Conservation (phyloP, 768 basidiomycete genomes). For the Lanmaoa pseudosensibilis region DNA sequence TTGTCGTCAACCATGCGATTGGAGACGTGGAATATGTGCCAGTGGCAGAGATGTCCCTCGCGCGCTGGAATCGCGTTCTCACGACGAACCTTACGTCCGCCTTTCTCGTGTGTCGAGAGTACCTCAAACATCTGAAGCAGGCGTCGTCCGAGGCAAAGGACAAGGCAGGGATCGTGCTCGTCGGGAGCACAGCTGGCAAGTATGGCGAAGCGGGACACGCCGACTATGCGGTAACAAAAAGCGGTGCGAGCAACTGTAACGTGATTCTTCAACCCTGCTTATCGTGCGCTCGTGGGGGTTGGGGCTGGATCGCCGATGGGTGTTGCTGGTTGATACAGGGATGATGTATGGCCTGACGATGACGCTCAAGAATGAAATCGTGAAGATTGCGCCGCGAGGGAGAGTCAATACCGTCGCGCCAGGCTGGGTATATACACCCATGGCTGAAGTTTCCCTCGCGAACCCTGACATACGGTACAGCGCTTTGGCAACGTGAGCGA, state of each 20-base stretch:
- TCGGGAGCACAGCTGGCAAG: conserved; percentile 71
- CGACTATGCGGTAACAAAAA: conserved; percentile 66
- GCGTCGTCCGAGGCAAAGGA: conserved; percentile 43
- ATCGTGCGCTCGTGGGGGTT: neutral
- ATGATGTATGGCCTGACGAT: conserved; percentile 71
- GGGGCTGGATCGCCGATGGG: neutral
- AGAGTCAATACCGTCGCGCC: conserved; percentile 68
- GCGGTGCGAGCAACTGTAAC: conserved; percentile 42
- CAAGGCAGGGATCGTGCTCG: conserved; percentile 57
- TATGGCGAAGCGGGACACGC: conserved; percentile 65
- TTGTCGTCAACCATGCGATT: conserved; percentile 61
- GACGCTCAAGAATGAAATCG: conserved; percentile 75
- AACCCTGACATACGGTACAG: conserved; percentile 54
- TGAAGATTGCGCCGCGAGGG: conserved; percentile 64
- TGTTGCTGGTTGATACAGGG: conserved; percentile 35
- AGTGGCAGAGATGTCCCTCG: conserved; percentile 56
- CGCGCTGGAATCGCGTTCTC: conserved; percentile 61
- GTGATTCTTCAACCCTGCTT: neutral
- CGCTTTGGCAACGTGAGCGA: conserved; percentile 62
- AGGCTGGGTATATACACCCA: conserved; percentile 65
- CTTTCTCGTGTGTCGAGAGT: conserved; percentile 64
- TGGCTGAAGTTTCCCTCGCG: conserved; percentile 58
- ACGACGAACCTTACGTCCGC: conserved; percentile 60
- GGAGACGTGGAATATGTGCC: conserved; percentile 43
- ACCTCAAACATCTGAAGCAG: conserved; percentile 45